These are phyloP conservation scores for Carex myosuroides DNA, from an alignment of 176 grass and related monocot species.

Conservation along the genomic window DNA sequence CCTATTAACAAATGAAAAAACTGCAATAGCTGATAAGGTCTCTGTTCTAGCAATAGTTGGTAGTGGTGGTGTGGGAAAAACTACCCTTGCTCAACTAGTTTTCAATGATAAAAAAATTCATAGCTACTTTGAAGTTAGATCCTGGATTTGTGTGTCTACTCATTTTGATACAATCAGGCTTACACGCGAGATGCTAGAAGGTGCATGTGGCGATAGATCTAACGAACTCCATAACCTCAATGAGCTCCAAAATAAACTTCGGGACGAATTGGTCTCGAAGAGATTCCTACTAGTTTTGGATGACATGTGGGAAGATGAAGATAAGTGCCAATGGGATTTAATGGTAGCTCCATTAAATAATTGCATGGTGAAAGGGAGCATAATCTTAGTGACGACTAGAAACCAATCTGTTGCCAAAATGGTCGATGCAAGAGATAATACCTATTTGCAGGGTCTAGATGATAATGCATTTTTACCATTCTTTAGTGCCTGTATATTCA, in stretches of 20 bases:
- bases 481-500: conserved; percentile 30
- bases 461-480: conserved; percentile 15
- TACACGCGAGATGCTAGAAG: conserved; percentile 18
- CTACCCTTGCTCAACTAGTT: conserved; percentile 19
- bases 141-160: conserved; percentile 26
- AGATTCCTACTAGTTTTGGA: conserved; percentile 35
- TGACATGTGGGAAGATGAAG: conserved; percentile 25
- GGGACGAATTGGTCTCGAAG: not conserved
- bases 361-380: not conserved
- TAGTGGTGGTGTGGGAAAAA: conserved; percentile 36
- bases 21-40: not conserved
- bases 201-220: not conserved
- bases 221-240: not conserved
- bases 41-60: conserved; percentile 21
- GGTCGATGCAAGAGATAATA: not conserved
- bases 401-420: conserved; percentile 9
- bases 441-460: not conserved
- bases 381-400: conserved; percentile 29
- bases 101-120: not conserved
- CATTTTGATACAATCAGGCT: not conserved
- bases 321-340: not conserved
- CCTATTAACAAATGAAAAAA: not conserved
- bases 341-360: conserved; percentile 14
- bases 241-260: not conserved
- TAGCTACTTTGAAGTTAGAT: conserved; percentile 14